Evolutionary conservation across 2,329 filamentous ascomycete genomes (phyloP).

Genomic region (Arthrobotrys pseudoclavata): DNA sequence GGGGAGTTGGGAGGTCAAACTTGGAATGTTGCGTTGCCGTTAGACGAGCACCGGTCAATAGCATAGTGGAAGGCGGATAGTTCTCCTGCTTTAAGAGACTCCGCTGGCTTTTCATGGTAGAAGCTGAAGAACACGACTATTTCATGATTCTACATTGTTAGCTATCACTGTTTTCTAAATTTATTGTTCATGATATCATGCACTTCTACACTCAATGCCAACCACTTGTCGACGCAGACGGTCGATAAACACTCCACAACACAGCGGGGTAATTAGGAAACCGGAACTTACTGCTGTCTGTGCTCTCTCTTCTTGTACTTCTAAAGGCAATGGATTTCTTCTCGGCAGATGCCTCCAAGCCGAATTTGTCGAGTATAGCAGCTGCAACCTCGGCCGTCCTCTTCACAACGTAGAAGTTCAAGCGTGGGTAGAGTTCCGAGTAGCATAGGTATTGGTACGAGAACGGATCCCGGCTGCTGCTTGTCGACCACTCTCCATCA

Average conservation of each 20-base stretch:
- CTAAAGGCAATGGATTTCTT: conserved; percentile 42
- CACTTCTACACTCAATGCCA: not conserved
- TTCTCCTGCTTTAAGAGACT: conserved; percentile 41
- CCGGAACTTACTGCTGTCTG: conserved; percentile 15
- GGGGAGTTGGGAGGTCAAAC: conserved; percentile 38
- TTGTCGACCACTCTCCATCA: conserved; percentile 45
- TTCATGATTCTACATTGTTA: not conserved
- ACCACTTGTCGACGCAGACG: not conserved
- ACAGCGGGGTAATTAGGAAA: not conserved
- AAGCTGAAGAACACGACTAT: conserved; percentile 54
- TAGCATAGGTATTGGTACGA: conserved; percentile 52
- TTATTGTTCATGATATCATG: not conserved
- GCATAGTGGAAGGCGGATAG: conserved; percentile 33
- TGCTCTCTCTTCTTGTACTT: conserved; percentile 26
- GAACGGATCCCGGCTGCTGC: conserved; percentile 32
- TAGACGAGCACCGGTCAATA: conserved; percentile 38
- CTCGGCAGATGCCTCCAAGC: conserved; percentile 21
- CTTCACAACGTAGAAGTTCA: conserved; percentile 48
- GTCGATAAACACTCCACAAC: conserved; percentile 18
- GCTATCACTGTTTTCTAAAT: not conserved
- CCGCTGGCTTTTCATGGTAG: conserved; percentile 36
- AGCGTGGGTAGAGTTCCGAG: conserved; percentile 46
- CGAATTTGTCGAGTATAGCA: conserved; percentile 32
- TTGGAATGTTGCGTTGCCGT: conserved; percentile 39
- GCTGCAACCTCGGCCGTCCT: conserved; percentile 36